Conservation (phyloP, 2,329 filamentous ascomycete genomes). For the Reticulascus tulasneorum region DNA sequence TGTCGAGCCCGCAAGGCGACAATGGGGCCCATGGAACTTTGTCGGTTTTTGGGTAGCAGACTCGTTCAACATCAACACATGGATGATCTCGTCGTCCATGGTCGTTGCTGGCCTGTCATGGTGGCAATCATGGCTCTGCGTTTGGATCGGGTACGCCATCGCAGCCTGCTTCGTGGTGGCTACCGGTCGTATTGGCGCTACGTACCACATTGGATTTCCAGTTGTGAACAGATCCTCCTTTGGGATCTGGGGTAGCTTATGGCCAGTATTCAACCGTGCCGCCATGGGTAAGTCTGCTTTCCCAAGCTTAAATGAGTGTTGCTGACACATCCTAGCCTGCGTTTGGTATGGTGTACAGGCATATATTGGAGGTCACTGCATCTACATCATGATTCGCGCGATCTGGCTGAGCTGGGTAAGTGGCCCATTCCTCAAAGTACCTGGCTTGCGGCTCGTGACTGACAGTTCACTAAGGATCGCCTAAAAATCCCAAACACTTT, state of each 20-base stretch:
- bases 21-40: slow-evolving; percentile 87
- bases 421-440: background rate
- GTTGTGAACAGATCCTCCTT: slow-evolving; percentile 75
- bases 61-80: slow-evolving; percentile 85
- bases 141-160: slow-evolving; percentile 81
- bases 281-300: slow-evolving; percentile 55
- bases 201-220: slow-evolving; percentile 86
- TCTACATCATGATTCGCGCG: slow-evolving; percentile 82
- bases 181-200: slow-evolving; percentile 79
- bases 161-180: slow-evolving; percentile 70
- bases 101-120: slow-evolving; percentile 75
- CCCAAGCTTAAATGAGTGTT: too few species aligned
- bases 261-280: slow-evolving; percentile 87
- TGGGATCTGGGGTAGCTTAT: slow-evolving; percentile 83
- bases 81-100: slow-evolving; percentile 66
- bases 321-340: slow-evolving; percentile 46
- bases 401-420: slow-evolving; percentile 71
- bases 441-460: background rate
- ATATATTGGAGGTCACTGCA: slow-evolving; percentile 81
- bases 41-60: slow-evolving; percentile 85
- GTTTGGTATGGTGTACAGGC: slow-evolving; percentile 85
- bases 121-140: slow-evolving; percentile 90
- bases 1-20: slow-evolving; percentile 73
- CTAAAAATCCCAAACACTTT: slow-evolving; percentile 65
- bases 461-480: slow-evolving; percentile 31